phyloP scores from a whole-genome alignment of 2,329 filamentous ascomycete genomes.

The Penicillium hordei region DNA sequence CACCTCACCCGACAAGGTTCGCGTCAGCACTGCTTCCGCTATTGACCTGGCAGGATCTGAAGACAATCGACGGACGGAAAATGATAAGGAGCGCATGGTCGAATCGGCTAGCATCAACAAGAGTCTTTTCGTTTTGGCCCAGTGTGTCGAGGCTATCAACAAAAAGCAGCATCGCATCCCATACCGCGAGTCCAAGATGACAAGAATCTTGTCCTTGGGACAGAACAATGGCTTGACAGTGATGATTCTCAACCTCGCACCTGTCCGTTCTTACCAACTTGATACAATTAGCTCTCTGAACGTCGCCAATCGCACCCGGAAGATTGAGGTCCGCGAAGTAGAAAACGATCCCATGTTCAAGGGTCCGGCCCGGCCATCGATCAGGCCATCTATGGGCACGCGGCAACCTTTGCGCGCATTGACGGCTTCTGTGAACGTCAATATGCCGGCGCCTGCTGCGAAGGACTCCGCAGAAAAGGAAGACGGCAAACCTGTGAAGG shows the following conservation, averaged over 20 bases:
- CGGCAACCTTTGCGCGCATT: slow-evolving; percentile 80
- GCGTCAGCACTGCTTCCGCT: slow-evolving; percentile 81
- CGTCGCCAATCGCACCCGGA: slow-evolving; percentile 91
- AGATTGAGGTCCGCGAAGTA: slow-evolving; percentile 91
- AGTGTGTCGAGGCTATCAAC: slow-evolving; percentile 93
- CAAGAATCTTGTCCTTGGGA: slow-evolving; percentile 82
- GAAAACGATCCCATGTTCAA: slow-evolving; percentile 94
- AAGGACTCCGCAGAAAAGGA: slow-evolving; percentile 53
- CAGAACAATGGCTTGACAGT: slow-evolving; percentile 94
- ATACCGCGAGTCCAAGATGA: slow-evolving; percentile 97
- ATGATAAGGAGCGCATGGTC: slow-evolving; percentile 86
- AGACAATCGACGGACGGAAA: slow-evolving; percentile 91
- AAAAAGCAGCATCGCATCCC: slow-evolving; percentile 74
- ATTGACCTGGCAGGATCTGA: slow-evolving; percentile 96
- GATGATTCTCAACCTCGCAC: slow-evolving; percentile 94
- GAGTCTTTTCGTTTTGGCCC: slow-evolving; percentile 87
- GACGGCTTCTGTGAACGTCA: slow-evolving; percentile 71
- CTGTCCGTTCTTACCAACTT: slow-evolving; percentile 86
- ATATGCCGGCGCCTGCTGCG: slow-evolving; percentile 57
- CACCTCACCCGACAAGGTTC: slow-evolving; percentile 64
- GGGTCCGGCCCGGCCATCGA: slow-evolving; percentile 61
- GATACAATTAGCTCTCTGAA: slow-evolving; percentile 93
- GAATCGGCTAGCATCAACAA: slow-evolving; percentile 98
- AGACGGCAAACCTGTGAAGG: slow-evolving; percentile 73
- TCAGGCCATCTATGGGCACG: slow-evolving; percentile 45